phyloP scores from a whole-genome alignment of 768 basidiomycete species.

The Tulasnella sp. region DNA sequence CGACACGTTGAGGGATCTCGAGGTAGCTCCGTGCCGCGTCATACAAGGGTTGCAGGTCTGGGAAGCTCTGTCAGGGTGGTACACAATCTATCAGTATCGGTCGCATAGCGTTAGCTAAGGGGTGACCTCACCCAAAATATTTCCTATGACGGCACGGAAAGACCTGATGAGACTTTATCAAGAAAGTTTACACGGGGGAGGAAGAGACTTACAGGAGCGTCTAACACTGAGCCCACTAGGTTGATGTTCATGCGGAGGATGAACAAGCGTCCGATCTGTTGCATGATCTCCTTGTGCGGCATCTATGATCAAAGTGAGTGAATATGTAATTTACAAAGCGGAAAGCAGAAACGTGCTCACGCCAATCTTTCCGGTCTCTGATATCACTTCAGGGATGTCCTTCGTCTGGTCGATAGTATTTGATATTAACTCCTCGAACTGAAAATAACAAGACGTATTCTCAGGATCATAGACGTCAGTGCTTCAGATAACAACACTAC shows the following conservation, averaged over 20 bases:
- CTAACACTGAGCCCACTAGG: slow-evolving; percentile 90
- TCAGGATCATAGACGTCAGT: background rate
- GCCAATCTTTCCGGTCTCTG: slow-evolving; percentile 89
- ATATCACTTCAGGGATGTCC: slow-evolving; percentile 86
- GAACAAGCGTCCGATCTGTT: slow-evolving; percentile 91
- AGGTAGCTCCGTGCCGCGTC: slow-evolving; percentile 89
- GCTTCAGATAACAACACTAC: slow-evolving; percentile 16
- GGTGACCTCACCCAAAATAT: slow-evolving; percentile 75
- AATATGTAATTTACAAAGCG: slow-evolving; percentile 12
- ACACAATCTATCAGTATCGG: background rate
- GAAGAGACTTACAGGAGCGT: slow-evolving; percentile 64
- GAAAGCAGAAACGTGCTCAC: slow-evolving; percentile 26
- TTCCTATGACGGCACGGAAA: slow-evolving; percentile 40
- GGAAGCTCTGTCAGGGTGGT: slow-evolving; percentile 55
- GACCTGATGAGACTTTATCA: slow-evolving; percentile 10
- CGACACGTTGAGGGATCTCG: slow-evolving; percentile 88
- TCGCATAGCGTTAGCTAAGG: background rate
- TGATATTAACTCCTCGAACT: slow-evolving; percentile 90
- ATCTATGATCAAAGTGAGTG: slow-evolving; percentile 22
- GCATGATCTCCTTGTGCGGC: slow-evolving; percentile 75
- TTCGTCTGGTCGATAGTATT: slow-evolving; percentile 93
- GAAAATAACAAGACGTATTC: background rate
- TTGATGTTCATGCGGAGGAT: slow-evolving; percentile 89
- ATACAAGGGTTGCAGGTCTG: slow-evolving; percentile 90
- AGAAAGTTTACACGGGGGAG: slow-evolving; percentile 8